Evolutionary conservation across 1,139 yeast species (phyloP).

Genomic region (Taphrina wiesneri): DNA sequence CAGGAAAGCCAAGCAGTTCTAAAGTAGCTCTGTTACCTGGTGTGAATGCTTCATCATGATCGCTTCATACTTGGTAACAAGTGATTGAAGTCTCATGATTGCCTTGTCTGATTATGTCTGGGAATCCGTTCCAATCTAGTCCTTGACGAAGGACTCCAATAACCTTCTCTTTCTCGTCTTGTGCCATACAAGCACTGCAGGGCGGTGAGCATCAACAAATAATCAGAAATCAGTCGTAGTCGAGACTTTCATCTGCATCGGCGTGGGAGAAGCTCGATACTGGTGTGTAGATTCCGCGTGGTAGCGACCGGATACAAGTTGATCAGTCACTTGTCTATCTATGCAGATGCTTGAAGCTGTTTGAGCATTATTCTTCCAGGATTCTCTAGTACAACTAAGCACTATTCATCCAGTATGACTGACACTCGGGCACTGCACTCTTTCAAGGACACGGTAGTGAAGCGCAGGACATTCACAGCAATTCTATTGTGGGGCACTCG

Average conservation of each 20-base stretch:
- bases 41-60: constrained; percentile 7
- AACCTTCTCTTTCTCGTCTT: constrained; percentile 49
- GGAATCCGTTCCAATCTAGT: constrained; percentile 44
- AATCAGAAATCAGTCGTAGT: constrained; percentile 47
- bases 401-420: too few species aligned
- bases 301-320: background rate
- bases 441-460: too few species aligned
- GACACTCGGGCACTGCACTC: too few species aligned
- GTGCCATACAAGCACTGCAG: constrained; percentile 48
- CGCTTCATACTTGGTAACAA: constrained; percentile 36
- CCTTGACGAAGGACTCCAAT: constrained; percentile 47
- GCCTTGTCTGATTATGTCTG: constrained; percentile 46
- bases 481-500: too few species aligned
- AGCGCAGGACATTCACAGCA: too few species aligned
- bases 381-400: too few species aligned
- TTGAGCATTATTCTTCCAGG: too few species aligned
- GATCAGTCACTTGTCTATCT: too few species aligned
- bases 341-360: too few species aligned
- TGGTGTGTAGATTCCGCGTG: background rate
- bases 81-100: constrained; percentile 36
- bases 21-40: constrained; percentile 8
- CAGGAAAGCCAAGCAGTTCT: constrained; percentile 2
- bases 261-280: constrained; percentile 51
- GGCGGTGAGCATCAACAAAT: background rate
- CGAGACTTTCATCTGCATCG: constrained; percentile 47